phyloP scores from a whole-genome alignment of 2,329 filamentous ascomycete species.

The Phyllosticta citribraziliensis region DNA sequence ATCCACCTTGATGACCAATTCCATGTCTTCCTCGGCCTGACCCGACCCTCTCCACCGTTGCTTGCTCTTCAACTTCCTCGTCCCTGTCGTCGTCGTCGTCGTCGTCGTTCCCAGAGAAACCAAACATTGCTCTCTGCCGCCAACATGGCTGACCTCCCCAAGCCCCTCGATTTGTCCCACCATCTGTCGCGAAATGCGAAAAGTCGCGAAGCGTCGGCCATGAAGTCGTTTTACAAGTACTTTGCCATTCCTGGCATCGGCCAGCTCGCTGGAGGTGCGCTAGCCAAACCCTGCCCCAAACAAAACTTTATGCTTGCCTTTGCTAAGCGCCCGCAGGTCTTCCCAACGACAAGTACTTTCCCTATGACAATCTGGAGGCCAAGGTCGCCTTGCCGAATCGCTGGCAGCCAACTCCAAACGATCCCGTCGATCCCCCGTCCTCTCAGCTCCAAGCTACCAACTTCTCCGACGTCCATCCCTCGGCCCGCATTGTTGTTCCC shows the following conservation, averaged over 20 bases:
- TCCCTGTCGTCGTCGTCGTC: background rate
- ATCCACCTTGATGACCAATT: background rate
- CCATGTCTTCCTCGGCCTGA: background rate
- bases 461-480: constrained; percentile 17
- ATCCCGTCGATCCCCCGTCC: constrained; percentile 39
- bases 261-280: constrained; percentile 49
- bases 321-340: constrained; percentile 47
- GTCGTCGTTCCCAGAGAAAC: background rate
- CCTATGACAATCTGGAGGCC: constrained; percentile 83
- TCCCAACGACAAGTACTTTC: constrained; percentile 73
- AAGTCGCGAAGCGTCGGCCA: constrained; percentile 51
- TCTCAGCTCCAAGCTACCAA: constrained; percentile 22
- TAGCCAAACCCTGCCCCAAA: background rate
- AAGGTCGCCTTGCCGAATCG: constrained; percentile 64
- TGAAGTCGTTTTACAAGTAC: constrained; percentile 83
- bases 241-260: constrained; percentile 55
- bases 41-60: background rate
- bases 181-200: constrained; percentile 64
- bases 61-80: background rate
- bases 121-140: background rate
- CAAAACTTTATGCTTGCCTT: background rate
- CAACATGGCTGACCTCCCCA: background rate
- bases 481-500: constrained; percentile 57
- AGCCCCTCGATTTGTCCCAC: constrained; percentile 67
- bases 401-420: constrained; percentile 61